Percentiles rank a stretch among this genome's conserved stretches.
Evolutionary conservation across 1,284 basidiomycete species (phyloP).

Genomic region (Melampsora occidentalis): DNA sequence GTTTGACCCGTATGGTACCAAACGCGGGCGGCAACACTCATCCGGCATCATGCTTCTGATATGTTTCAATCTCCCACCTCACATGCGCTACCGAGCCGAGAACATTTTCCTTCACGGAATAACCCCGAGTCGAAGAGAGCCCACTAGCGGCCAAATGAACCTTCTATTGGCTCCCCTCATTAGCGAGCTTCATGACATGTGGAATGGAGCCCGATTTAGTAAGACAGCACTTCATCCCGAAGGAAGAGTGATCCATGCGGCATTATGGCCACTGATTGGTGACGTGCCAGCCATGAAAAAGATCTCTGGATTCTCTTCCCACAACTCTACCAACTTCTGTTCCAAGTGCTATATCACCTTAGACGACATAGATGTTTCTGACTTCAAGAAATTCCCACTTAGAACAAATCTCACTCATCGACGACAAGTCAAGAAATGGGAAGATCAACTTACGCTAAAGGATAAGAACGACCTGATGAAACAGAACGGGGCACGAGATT

Average conservation of each 20-base stretch:
- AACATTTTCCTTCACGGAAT: constrained; percentile 55
- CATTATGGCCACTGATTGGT: neutral
- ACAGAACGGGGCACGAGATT: too few relatives aligned
- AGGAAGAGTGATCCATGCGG: neutral
- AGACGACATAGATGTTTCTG: too few relatives aligned
- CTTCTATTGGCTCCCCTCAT: constrained; percentile 51
- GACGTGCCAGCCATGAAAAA: neutral
- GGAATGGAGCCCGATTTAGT: constrained; percentile 38
- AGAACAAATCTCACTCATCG: too few relatives aligned
- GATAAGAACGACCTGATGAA: neutral
- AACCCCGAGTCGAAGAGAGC: constrained; percentile 50
- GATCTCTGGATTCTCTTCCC: neutral
- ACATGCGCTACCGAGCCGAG: too few relatives aligned
- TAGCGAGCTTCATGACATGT: constrained; percentile 51
- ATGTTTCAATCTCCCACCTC: constrained; percentile 46
- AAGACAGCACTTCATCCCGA: neutral
- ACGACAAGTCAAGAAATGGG: neutral
- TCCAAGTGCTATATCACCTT: neutral
- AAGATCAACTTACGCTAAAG: neutral
- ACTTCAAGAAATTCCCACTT: too few relatives aligned
- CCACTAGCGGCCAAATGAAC: constrained; percentile 47
- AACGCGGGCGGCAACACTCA: too few relatives aligned
- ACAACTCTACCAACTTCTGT: neutral
- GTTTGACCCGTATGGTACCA: too few relatives aligned
- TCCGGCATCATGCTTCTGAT: too few relatives aligned